These are phyloP conservation scores for Austroboletus niveus DNA, from an alignment of 1,284 basidiomycete genomes.

Conservation along the genomic window DNA sequence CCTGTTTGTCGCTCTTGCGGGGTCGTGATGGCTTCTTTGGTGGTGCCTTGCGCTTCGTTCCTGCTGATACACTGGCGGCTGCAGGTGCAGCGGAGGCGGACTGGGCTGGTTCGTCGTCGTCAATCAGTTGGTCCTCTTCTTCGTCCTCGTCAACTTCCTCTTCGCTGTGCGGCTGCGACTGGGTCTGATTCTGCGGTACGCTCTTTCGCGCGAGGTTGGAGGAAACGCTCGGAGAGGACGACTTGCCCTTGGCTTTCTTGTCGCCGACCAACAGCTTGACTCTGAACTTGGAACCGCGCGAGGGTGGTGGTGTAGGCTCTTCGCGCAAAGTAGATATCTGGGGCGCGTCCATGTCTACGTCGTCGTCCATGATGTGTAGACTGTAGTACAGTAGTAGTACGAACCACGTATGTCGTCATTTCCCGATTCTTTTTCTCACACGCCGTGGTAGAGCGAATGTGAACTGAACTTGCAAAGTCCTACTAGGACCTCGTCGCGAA, in stretches of 20 bases:
- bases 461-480: not conserved
- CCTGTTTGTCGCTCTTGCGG: constrained; percentile 42
- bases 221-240: constrained; percentile 31
- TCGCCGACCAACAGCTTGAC: constrained; percentile 52
- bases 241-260: constrained; percentile 38
- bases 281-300: constrained; percentile 43
- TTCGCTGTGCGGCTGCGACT: constrained; percentile 29
- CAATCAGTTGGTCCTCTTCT: constrained; percentile 75
- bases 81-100: constrained; percentile 29
- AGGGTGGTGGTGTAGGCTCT: constrained; percentile 65
- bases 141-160: constrained; percentile 59
- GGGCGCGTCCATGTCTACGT: constrained; percentile 74
- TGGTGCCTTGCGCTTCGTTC: constrained; percentile 46
- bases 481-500: too few species aligned
- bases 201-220: constrained; percentile 26
- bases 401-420: constrained; percentile 2
- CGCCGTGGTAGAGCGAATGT: not conserved
- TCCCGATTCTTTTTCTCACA: constrained; percentile 13
- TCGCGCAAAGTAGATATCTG: constrained; percentile 73
- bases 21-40: constrained; percentile 48
- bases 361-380: constrained; percentile 43
- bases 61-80: constrained; percentile 24
- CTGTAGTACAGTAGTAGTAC: too few species aligned
- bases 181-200: constrained; percentile 15
- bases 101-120: constrained; percentile 49